A percentile compares a stretch with the other conserved stretches of the same genome.
Evolutionary conservation across 148 eudicot genomes (phyloP).

Genomic region (Linanthus parryae): DNA sequence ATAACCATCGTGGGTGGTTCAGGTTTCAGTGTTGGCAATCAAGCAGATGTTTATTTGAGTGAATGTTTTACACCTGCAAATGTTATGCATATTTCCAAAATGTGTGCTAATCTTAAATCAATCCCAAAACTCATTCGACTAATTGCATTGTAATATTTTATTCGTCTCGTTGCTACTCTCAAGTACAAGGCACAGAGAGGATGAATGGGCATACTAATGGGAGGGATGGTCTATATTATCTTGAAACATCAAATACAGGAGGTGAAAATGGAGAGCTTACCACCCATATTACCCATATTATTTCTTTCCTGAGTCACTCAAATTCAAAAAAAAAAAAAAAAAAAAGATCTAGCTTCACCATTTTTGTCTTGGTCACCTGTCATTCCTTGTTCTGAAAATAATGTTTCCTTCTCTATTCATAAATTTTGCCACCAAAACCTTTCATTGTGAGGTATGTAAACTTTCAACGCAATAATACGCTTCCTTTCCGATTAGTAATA

Average conservation of each 20-base stretch:
- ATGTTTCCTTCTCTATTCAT: slow-evolving; percentile 5
- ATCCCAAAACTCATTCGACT: not conserved
- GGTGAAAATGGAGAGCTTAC: no score
- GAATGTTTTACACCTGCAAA: not conserved
- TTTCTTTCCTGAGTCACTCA: no score
- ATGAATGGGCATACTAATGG: slow-evolving; percentile 10
- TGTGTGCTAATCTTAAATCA: slow-evolving; percentile 2
- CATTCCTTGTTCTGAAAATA: not conserved
- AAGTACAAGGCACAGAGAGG: slow-evolving; percentile 4
- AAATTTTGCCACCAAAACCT: not conserved
- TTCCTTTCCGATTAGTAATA: not conserved
- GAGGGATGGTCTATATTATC: not conserved
- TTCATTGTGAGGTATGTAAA: slow-evolving; percentile 3
- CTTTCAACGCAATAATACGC: not conserved
- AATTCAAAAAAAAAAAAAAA: no score
- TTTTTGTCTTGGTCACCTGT: not conserved
- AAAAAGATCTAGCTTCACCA: not conserved
- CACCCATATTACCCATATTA: not conserved
- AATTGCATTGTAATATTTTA: not conserved
- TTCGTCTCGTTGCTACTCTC: not conserved
- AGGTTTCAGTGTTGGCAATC: not conserved
- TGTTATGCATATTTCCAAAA: slow-evolving; percentile 10
- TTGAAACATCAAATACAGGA: not conserved
- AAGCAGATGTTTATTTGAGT: not conserved
- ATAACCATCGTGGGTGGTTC: slow-evolving; percentile 1